phyloP scores from a whole-genome alignment of 768 basidiomycete species.

The Kwoniella bestiolae region DNA sequence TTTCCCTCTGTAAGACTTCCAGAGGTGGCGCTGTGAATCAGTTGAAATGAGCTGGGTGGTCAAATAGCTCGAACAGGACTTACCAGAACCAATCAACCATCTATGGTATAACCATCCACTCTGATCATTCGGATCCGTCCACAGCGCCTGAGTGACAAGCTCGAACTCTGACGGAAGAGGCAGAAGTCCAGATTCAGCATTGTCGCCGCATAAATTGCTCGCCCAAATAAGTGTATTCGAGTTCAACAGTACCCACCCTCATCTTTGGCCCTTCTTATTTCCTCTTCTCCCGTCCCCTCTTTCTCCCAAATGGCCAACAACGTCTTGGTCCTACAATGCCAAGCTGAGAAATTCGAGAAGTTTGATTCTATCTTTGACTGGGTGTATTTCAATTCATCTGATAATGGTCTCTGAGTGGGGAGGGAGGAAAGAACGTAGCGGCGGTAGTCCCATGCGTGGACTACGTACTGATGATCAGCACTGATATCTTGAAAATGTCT shows the following conservation, averaged over 20 bases:
- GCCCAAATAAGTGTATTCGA: too few relatives aligned
- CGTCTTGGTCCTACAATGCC: conserved; percentile 94
- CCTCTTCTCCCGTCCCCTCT: conserved; percentile 57
- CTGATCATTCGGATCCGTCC: conserved; percentile 94
- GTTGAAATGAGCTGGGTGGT: background rate
- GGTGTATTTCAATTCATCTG: conserved; percentile 83
- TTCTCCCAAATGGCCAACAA: conserved; percentile 68
- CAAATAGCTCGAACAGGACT: conserved; percentile 28
- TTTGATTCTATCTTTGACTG: conserved; percentile 87
- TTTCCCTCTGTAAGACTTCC: conserved; percentile 70
- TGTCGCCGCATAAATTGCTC: too few relatives aligned
- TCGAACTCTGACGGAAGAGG: conserved; percentile 88
- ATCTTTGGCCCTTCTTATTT: conserved; percentile 66
- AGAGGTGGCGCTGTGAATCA: conserved; percentile 64
- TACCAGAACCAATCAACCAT: conserved; percentile 88
- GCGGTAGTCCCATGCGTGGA: conserved; percentile 93
- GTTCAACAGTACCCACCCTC: conserved; percentile 63
- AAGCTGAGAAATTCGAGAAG: conserved; percentile 97
- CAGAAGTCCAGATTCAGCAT: background rate
- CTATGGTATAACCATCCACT: conserved; percentile 98
- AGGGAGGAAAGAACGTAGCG: conserved; percentile 78
- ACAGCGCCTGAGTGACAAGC: conserved; percentile 88
- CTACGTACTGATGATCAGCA: conserved; percentile 60
- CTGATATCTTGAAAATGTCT: too few relatives aligned
- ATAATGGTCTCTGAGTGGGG: conserved; percentile 61